Evolutionary conservation across 257 asterid genomes (phyloP), one percentile per base, ranked within the genome.

Genomic region (Solanum paucissectum): DNA sequence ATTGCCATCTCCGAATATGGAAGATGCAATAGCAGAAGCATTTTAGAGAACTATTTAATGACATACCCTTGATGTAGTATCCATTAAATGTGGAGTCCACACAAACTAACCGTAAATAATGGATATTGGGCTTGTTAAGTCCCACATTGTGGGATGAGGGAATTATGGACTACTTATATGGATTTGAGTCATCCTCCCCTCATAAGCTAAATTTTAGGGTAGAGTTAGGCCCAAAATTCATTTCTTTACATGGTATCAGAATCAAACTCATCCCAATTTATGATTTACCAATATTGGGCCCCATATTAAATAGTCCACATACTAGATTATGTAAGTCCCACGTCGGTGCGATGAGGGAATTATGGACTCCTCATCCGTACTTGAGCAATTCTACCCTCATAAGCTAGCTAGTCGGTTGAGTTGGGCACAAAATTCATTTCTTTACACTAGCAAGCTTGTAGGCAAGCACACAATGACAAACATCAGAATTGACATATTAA

Each of bases 31-130:
- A 79, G 85, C 18, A 46, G 66, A 62, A 79, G 9, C 25, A 46
- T 79, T 55, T 44, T 79, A 79, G 40, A 27, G 40, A 44, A 16
- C 66, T 14, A 44, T 44, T 25, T 42, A 79, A 14, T 79, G 66
- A 73, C 85, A 72, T 29, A 72, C 88, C 90, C 85, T 29, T 55
- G 81, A 84, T 60, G 84, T 84, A 29, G 58, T 83, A 68, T 49
- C 69, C 86, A 58, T 88, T 73, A 29, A 68, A 84, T 55, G 72
- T 40, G 44, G 68, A 20, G 68, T 60, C 68, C 27, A 21, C 25
- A 8, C 27, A 60, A 60, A 60, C 68, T 60, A 21, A 20, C 68
- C 27, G 1, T 60, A 60, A 21, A 60, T 21, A 60, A 60, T 60
- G 68, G 68, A 20, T 60, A 21, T 60, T 60, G 68, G 5, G 68